Base-by-base conservation (phyloP, 2,329 filamentous ascomycete species). In the Teratosphaeria pseudoeucalypti region DNA sequence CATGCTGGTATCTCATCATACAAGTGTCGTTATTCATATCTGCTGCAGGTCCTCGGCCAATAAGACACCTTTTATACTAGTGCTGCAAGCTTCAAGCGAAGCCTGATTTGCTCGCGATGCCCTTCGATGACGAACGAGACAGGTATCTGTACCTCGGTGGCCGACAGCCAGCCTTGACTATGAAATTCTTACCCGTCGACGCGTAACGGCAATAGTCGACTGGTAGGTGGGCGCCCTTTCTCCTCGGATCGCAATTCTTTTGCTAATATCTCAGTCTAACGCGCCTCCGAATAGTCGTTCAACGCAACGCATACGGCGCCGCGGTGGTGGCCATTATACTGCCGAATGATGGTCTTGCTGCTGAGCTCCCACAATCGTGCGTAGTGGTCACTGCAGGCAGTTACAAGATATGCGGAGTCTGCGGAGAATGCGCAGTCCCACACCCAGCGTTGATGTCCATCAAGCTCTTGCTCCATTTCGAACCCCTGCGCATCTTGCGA, bases 381-480 rank as follows among this genome's bases (percentile, higher is more conserved):
- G 71, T 95, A 96, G 73, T 96, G 92, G 72, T 96, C 92, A 52
- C 88, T 92, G 72, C 90, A 96, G 5, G 92, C 91, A 0, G 92
- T 96, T 12, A 96, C 92, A 6, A 96, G 79, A 70, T 96, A 96
- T 0, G 92, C 92, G 37, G 87, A 92, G 72, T 96, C 92, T 29
- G 92, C 92, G 62, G 88, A 92, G 75, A 96, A 96, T 0, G 92
- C 92, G 70, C 92, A 96, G 73, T 96, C 92, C 92, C 92, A 96
- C 0, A 96, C 92, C 92, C 92, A 96, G 58, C 92, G 86, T 76
- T 96, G 92, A 75, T 96, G 92, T 58, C 89, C 90, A 26, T 88
- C 88, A 1, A 96, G 82, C 1, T 90, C 95, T 2, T 90, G 91
- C 74, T 96, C 89, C 23, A 95, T 82, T 10, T 87, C 88, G 66